Evolutionary conservation across 352 stramenopile species (phyloP).

Genomic region (Phytophthora ramorum): DNA sequence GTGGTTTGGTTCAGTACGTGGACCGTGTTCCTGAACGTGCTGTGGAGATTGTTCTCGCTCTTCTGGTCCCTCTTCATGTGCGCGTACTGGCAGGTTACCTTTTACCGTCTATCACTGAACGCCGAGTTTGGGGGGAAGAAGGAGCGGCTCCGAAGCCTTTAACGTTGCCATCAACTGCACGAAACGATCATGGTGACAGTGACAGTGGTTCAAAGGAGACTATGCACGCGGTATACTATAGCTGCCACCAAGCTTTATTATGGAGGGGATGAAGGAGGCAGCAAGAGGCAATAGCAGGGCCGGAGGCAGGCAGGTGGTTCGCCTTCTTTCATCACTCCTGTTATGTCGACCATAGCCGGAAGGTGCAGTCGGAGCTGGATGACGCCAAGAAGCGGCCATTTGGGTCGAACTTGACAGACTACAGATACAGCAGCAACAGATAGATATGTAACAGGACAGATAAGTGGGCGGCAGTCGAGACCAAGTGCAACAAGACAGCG

Average conservation of each 20-base stretch:
- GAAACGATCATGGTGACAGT: conserved; percentile 2
- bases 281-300: conserved; percentile 7
- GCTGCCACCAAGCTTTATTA: conserved; percentile 25
- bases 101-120: conserved; percentile 71
- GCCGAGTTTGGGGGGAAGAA: conserved; percentile 84
- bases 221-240: conserved; percentile 24
- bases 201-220: conserved; percentile 9
- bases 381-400: conserved; percentile 91
- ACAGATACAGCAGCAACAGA: conserved; percentile 30
- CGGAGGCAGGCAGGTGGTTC: conserved; percentile 3
- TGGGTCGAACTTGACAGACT: conserved; percentile 92
- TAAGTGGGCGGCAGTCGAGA: conserved; percentile 7
- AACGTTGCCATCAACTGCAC: conserved; percentile 13
- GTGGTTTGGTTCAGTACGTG: conserved; percentile 87
- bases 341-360: conserved; percentile 88
- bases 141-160: conserved; percentile 78
- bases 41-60: conserved; percentile 76
- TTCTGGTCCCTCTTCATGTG: conserved; percentile 59
- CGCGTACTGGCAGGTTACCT: conserved; percentile 70
- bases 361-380: conserved; percentile 93
- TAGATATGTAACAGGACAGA: conserved; percentile 32
- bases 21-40: conserved; percentile 76
- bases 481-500: conserved; percentile 9
- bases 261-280: conserved; percentile 19
- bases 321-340: conserved; percentile 17